Conservation (phyloP, 1,284 basidiomycete species). For the Boletus mariae region DNA sequence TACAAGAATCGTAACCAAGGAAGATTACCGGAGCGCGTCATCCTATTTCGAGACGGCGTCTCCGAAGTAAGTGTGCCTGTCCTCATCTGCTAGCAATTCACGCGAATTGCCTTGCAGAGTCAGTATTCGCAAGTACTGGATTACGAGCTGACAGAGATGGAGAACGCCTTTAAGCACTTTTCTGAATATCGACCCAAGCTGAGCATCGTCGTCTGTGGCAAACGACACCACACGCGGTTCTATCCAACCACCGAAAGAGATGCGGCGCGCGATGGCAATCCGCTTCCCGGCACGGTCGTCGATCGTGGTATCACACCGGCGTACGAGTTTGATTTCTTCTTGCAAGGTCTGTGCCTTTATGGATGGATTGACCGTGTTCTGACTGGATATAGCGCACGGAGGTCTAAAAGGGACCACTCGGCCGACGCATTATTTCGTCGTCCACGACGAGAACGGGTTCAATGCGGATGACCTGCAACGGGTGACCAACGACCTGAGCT, state of each 20-base stretch:
- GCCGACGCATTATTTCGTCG: slow-evolving; percentile 75
- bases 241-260: slow-evolving; percentile 52
- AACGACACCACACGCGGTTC: slow-evolving; percentile 72
- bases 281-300: slow-evolving; percentile 71
- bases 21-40: slow-evolving; percentile 55
- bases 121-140: slow-evolving; percentile 59
- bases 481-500: slow-evolving; percentile 58
- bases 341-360: slow-evolving; percentile 43
- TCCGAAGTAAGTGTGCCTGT: slow-evolving; percentile 51
- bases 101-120: slow-evolving; percentile 40
- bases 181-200: slow-evolving; percentile 57
- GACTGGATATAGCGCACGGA: slow-evolving; percentile 38
- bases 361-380: not conserved
- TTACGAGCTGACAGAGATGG: slow-evolving; percentile 56
- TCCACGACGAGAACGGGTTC: slow-evolving; percentile 71
- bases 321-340: slow-evolving; percentile 75
- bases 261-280: slow-evolving; percentile 64
- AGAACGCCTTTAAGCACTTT: slow-evolving; percentile 54
- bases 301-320: slow-evolving; percentile 66
- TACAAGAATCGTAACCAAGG: slow-evolving; percentile 51
- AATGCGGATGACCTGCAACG: slow-evolving; percentile 62
- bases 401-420: slow-evolving; percentile 64
- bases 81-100: not conserved
- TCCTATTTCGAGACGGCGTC: slow-evolving; percentile 74
- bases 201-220: slow-evolving; percentile 73